Evolutionary conservation across 257 asterid species (phyloP), one percentile per base, ranked within the genome.

Genomic region (Ajuga chamaepitys): DNA sequence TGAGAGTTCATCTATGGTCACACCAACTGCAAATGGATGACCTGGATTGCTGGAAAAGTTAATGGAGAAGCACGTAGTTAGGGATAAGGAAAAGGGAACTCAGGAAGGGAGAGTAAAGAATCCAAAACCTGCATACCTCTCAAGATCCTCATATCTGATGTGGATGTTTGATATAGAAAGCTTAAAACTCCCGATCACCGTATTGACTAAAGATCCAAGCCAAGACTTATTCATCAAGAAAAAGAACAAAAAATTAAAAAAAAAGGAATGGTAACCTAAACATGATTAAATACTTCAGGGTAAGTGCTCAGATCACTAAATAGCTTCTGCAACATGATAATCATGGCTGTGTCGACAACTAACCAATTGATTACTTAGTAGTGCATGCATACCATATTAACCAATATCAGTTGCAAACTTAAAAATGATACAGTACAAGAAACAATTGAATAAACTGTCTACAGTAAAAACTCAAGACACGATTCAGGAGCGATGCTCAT

Each of bases 111-210:
- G 53, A 11, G 42, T 9, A 38, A 34, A 58, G 58, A 64, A 66
- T 66, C 70, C 30, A n/a, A 70, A 70, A 58, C 64, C n/a, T 18
- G 61, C 24, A 45, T 81, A 93, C 99, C 99, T 93, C 82, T 93
- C 99, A 71, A 81, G 78, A 86, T 93, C 99, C 80, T 87, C 99
- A 59, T 93, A 93, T 89, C 99, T 86, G 85, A 93, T 82, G 83
- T 93, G 99, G 68, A 93, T 82, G 72, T 93, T 89, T 41, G 97
- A 89, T 74, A 93, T 83, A 62, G 97, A 87, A 74, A 93, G 97
- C 94, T 86, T 93, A 77, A 93, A 71, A 80, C 89, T 93, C 83
- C 99, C 99, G 41, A 93, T 87, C 70, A 93, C 90, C 40, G 97
- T 93, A 85, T 85, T 83, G 87, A 93, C 87, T 74, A 93, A 68